Base-by-base conservation (phyloP, 306 rosid genomes). In the Notholithocarpus densiflorus region DNA sequence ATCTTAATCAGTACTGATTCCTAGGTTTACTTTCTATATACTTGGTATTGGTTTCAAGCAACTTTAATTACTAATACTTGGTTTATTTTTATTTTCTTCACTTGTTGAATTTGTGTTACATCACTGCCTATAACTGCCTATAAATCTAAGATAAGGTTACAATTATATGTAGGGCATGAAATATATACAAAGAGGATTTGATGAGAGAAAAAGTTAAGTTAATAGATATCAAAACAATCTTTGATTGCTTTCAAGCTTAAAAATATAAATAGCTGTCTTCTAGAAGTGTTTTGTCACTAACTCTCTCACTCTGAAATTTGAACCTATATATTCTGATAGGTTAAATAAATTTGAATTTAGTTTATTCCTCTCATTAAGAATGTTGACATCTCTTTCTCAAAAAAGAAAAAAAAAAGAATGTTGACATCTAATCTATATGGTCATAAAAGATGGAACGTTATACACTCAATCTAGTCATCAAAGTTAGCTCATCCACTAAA, bases 401-500 rank as follows among this genome's bases (percentile, higher is more conserved):
- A 7, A 37, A 37, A 37, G 1, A 1, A 1, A 1, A 32, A 1
- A 31, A 37, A 0, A 37, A 7, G 0, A 37, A 37, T 37, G 68
- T 48, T 56, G 48, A 27, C 34, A 56, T 24, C 32, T 26, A 20
- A 59, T 59, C 65, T 23, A 19, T 8, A 20, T 57, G 27, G 1
- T 21, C 37, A 29, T 27, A 62, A 27, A 15, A 72, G 52, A 40
- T 75, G 23, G 56, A 81, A 76, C 19, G 81, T 74, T 70, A 61
- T 7, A 37, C 14, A 37, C 74, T 77, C 69, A 71, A 77, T 60
- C 64, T 59, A 43, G 73, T 81, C 56, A 68, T 70, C 87, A 53
- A 81, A 68, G 86, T 74, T 89, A 74, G 89, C 74, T 83, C 34
- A 83, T 77, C 82, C 48, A 56, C 64, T 43, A 14, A 7, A 53